A percentile compares a stretch with the other conserved stretches of the same genome.
Conservation (phyloP, 768 basidiomycete genomes). For the Dioszegia crocea region DNA sequence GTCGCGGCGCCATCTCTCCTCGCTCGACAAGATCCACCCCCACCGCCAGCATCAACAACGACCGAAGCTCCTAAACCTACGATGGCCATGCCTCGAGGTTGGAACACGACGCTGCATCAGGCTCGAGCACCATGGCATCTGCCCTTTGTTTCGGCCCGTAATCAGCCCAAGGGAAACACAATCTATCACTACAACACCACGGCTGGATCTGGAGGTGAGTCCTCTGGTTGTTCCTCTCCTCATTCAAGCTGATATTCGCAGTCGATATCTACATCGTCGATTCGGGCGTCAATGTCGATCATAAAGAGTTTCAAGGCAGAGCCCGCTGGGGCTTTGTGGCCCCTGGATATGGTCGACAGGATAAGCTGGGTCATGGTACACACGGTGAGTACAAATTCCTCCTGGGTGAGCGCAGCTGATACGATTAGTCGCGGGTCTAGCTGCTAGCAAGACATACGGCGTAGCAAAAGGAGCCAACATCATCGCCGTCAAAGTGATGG, state of each 20-base stretch:
- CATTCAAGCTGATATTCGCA: not conserved
- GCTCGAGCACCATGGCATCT: constrained; percentile 7
- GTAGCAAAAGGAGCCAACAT: constrained; percentile 8
- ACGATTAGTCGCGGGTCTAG: constrained; percentile 6
- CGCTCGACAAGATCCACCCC: not conserved
- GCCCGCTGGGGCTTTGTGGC: constrained; percentile 10
- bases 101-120: constrained; percentile 9
- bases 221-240: not conserved
- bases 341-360: constrained; percentile 5
- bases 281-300: constrained; percentile 10
- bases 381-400: constrained; percentile 1
- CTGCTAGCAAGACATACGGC: constrained; percentile 8
- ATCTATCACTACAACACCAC: constrained; percentile 9
- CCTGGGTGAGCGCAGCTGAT: not conserved
- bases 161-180: not conserved
- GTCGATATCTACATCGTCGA: constrained; percentile 13
- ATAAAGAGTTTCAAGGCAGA: constrained; percentile 8
- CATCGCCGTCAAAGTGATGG: constrained; percentile 11
- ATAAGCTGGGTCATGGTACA: constrained; percentile 12
- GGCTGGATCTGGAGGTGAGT: constrained; percentile 8
- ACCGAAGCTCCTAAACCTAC: not conserved
- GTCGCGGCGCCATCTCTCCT: not conserved
- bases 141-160: not conserved
- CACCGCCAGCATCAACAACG: constrained; percentile 3
- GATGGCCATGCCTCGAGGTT: constrained; percentile 7